These are phyloP conservation scores for Centrapalus pauciflorus DNA, from an alignment of 129 eudicot species.

Conservation along the genomic window DNA sequence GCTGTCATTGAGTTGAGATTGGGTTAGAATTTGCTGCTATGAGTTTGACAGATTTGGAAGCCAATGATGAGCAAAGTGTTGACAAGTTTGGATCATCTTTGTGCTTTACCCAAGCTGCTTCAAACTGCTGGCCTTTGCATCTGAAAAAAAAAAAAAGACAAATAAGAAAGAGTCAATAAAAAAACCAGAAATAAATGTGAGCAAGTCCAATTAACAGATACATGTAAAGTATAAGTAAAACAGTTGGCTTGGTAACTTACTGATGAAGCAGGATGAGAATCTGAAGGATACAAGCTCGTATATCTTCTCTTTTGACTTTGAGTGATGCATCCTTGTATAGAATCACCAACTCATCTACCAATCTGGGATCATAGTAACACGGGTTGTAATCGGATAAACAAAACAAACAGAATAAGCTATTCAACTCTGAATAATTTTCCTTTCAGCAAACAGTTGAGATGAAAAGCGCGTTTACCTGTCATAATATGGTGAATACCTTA, in stretches of 20 bases:
- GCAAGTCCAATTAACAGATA: neutral
- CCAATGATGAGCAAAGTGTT: conserved; percentile 32
- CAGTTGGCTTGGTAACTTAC: conserved; percentile 34
- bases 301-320: conserved; percentile 59
- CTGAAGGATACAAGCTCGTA: conserved; percentile 47
- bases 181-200: neutral
- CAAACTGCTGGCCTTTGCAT: conserved; percentile 73
- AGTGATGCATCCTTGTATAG: conserved; percentile 79
- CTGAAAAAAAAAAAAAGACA: conserved; percentile 27
- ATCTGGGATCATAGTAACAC: conserved; percentile 33
- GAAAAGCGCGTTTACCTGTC: conserved; percentile 48
- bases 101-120: conserved; percentile 70
- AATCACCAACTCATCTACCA: conserved; percentile 74
- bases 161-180: neutral
- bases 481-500: conserved; percentile 60
- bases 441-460: conserved; percentile 3
- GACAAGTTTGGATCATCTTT: conserved; percentile 68
- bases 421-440: neutral
- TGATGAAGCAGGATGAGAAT: conserved; percentile 53
- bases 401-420: neutral
- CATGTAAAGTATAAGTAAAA: neutral
- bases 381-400: neutral
- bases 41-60: conserved; percentile 1
- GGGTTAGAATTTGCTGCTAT: conserved; percentile 11
- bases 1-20: conserved; percentile 14